A percentile compares a stretch with the other conserved stretches of the same genome.
These are phyloP conservation scores for Diaporthe sp. DNA, from an alignment of 2,329 filamentous ascomycete species.

Conservation along the genomic window DNA sequence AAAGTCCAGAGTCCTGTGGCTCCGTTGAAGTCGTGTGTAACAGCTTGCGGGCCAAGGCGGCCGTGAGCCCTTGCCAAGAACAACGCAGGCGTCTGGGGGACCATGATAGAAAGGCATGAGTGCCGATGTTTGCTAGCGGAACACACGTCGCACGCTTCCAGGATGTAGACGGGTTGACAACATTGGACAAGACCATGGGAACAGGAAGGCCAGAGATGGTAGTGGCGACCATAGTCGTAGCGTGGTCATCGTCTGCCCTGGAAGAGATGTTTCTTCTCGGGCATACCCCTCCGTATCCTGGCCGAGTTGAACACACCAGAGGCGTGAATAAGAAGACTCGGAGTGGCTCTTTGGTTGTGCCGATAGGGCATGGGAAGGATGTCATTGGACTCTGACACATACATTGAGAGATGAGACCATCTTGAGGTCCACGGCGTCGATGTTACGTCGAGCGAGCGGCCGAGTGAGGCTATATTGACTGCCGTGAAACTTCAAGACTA, in stretches of 20 bases:
- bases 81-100: too few relatives aligned
- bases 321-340: neutral
- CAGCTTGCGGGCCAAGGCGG: too few relatives aligned
- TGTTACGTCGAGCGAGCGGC: too few relatives aligned
- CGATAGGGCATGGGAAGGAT: neutral
- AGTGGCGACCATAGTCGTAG: neutral
- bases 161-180: neutral
- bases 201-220: too few relatives aligned
- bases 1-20: neutral
- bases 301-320: neutral
- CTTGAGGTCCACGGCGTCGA: neutral
- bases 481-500: neutral
- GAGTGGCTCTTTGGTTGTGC: neutral
- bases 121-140: too few relatives aligned
- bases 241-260: too few relatives aligned
- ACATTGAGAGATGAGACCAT: neutral
- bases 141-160: neutral
- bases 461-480: neutral
- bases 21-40: neutral
- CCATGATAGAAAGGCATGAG: neutral
- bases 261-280: neutral
- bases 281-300: accelerated
- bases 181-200: neutral
- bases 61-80: too few relatives aligned
- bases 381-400: neutral